Base-by-base conservation (phyloP, 1,284 basidiomycete species). In the Cutaneotrichosporon mucoides region DNA sequence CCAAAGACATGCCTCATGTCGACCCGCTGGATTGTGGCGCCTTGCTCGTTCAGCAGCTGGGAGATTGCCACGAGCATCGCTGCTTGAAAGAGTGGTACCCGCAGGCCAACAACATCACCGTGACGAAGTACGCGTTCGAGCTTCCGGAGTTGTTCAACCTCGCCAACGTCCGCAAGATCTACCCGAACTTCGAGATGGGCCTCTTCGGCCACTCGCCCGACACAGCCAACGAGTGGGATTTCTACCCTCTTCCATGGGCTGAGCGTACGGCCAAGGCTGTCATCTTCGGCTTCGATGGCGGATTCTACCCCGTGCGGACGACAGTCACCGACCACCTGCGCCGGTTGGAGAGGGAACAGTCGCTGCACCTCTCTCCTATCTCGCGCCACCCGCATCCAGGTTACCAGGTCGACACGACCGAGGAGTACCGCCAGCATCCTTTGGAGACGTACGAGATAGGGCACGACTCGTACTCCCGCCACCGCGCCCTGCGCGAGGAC, bases 61-160 rank as follows among this genome's bases (percentile, higher is more conserved):
- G 75, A 13, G 77, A 78, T 57, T 77, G 76, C 51, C 75, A 78
- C 55, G 63, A 66, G 36, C 63, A 67, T 13, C 66, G 71, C 15
- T 76, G 75, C 59, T 55, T 72, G 36, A 64, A 71, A 55, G 76
- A 78, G 64, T 79, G 77, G 77, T 78, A 76, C 58, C 76, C 75
- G 4, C 68, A 72, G 15, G 66, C 72, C 38, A 73, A 71, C 60
- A 78, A 79, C 59, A 75, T 79, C 57, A 79, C 78, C 10, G 65
- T 78, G n/a, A 72, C 76, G 6, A 78, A 78, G 52, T 79, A 79
- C 66, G 76, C 75, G 5, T 78, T 77, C 57, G 76, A 78, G 61
- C 70, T 78, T 34, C 61, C 63, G 16, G 77, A 79, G 48, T 57
- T 78, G n/a, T 79, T 78, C 59, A 65, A 66, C n/a, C 68, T 70